Base-by-base conservation (phyloP, 208 protist species). In the Trypanosoma brucei region DNA sequence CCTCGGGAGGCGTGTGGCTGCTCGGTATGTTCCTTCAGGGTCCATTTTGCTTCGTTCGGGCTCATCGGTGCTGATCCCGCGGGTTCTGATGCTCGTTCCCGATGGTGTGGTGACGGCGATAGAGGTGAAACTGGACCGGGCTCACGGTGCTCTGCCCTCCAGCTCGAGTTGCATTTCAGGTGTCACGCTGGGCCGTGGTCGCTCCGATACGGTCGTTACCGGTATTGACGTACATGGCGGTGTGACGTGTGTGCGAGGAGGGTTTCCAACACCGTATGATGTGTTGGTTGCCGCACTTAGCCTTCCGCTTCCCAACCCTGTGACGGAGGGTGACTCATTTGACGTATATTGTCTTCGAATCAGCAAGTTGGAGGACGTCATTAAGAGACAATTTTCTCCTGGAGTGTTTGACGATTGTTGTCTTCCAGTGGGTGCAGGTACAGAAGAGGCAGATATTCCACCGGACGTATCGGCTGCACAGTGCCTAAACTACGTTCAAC, bases 401-500 rank as follows among this genome's bases (percentile, higher is more conserved):
- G 66, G 75, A 72, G 54, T 76, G 59, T 42, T 67, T 38, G 42
- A 70, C 64, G 61, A 76, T 46, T 51, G 49, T 42, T 78, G 56
- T 68, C 71, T 62, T 39, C 56, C 58, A 51, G 50, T 52, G 9
- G 55, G 45, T 40, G 1, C 51, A 50, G n/a, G 2, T 54, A 40
- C 54, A 51, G 55, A 40, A 35, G 22, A 22, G 3, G 55, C 64
- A 14, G 52, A 60, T 55, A 52, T 75, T 30, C 70, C 78, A 22
- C 57, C 36, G 49, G 50, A 62, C 52, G 50, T 79, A 5, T 84
- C 74, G 2, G 81, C 84, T 0, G 76, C 81, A 1, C 82, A 89
- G 62, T 89, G 79, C 50, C 76, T 92, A 2, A 78, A 84, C 72
- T 92, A 78, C 58, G 36, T 87, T 11, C 73, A 83, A 51, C 52